These are phyloP conservation scores for Metschnikowia orientalis DNA, from an alignment of 805 yeast genomes.

Conservation along the genomic window DNA sequence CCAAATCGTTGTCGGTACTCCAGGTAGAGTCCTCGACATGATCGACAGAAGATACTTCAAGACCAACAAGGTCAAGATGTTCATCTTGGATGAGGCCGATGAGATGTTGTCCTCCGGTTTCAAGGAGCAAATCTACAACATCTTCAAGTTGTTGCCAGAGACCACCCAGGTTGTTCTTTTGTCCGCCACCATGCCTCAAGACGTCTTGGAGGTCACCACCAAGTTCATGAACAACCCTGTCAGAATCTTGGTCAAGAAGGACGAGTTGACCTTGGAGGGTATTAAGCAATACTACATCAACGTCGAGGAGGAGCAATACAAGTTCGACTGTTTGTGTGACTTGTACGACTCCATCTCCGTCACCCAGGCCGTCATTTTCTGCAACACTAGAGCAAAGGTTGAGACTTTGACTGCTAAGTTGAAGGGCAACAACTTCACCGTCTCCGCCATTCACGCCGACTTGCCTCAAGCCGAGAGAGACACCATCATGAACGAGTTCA, in stretches of 20 bases:
- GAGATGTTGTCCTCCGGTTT: constrained; percentile 92
- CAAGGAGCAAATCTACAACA: constrained; percentile 92
- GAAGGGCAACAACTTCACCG: constrained; percentile 79
- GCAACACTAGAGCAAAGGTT: constrained; percentile 93
- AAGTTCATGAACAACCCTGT: constrained; percentile 95
- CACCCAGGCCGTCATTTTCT: constrained; percentile 96
- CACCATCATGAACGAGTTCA: constrained; percentile 89
- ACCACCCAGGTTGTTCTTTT: constrained; percentile 92
- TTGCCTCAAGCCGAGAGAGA: constrained; percentile 94
- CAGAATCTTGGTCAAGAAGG: constrained; percentile 89
- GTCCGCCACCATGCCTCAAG: constrained; percentile 91
- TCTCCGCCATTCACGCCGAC: constrained; percentile 93
- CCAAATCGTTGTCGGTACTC: constrained; percentile 95
- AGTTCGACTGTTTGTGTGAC: constrained; percentile 91
- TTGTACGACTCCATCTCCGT: constrained; percentile 91
- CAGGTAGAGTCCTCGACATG: constrained; percentile 97
- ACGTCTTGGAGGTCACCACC: constrained; percentile 84
- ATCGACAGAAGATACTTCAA: constrained; percentile 82
- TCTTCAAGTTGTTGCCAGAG: constrained; percentile 82
- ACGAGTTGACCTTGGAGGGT: constrained; percentile 93
- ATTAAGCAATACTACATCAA: constrained; percentile 88
- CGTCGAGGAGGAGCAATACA: constrained; percentile 90
- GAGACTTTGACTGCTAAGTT: constrained; percentile 79
- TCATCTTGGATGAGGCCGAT: constrained; percentile 97
- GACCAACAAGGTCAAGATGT: constrained; percentile 84